A percentile compares a stretch with the other conserved stretches of the same genome.
phyloP scores from a whole-genome alignment of 306 rosid species.

The Calophaca sinica region DNA sequence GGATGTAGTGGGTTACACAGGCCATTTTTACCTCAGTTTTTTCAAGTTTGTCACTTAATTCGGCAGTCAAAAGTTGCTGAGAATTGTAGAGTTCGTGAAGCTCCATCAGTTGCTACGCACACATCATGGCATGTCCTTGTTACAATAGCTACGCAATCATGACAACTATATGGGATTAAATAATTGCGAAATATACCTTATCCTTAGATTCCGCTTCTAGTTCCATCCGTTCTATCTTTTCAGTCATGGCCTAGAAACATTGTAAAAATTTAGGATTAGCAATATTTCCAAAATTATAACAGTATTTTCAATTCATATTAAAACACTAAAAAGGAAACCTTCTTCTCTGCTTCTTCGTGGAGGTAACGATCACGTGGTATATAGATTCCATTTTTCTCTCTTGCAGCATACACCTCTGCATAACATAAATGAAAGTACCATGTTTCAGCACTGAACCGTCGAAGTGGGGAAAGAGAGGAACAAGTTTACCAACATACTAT shows the following conservation, averaged over 20 bases:
- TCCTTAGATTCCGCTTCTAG: conserved; percentile 91
- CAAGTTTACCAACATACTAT: not conserved
- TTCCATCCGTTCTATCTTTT: conserved; percentile 97
- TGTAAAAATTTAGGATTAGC: conserved; percentile 36
- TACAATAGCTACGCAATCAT: conserved; percentile 37
- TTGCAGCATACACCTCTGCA: conserved; percentile 96
- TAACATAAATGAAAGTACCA: conserved; percentile 28
- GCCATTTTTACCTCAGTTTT: conserved; percentile 74
- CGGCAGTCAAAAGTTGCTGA: conserved; percentile 84
- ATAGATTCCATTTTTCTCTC: conserved; percentile 99
- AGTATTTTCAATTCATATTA: conserved; percentile 12
- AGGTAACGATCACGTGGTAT: conserved; percentile 99
- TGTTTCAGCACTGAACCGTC: conserved; percentile 31
- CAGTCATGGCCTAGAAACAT: conserved; percentile 85
- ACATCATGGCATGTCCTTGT: conserved; percentile 34
- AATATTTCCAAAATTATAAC: conserved; percentile 27
- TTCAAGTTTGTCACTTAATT: conserved; percentile 83
- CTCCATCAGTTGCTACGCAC: conserved; percentile 82
- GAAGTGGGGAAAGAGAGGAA: conserved; percentile 1
- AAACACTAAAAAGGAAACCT: conserved; percentile 58
- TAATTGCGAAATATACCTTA: conserved; percentile 65
- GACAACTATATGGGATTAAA: conserved; percentile 9
- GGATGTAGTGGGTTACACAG: conserved; percentile 14
- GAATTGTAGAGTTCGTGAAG: conserved; percentile 91
- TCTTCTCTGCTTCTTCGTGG: conserved; percentile 95